Evolutionary conservation across 352 stramenopile species (phyloP).

Genomic region (Pythium insidiosum): DNA sequence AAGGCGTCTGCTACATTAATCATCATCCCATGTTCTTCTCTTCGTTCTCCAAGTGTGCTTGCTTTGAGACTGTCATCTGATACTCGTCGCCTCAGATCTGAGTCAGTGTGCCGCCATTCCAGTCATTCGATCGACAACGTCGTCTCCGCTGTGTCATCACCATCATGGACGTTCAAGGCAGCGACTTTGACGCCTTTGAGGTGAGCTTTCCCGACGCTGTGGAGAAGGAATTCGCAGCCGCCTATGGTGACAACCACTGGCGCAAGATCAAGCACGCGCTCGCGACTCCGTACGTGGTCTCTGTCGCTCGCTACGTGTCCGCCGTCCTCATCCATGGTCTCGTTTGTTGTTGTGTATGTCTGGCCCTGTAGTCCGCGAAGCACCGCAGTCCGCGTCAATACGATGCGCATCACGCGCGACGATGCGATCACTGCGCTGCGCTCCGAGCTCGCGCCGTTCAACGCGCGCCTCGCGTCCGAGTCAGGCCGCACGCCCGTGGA

Average conservation of each 20-base stretch:
- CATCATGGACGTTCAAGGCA: constrained; percentile 9
- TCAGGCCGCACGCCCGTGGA: constrained; percentile 11
- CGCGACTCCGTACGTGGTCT: constrained; percentile 37
- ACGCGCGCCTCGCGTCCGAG: constrained; percentile 40
- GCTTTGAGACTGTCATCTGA: too few relatives aligned
- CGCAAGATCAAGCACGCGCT: constrained; percentile 66
- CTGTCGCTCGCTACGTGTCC: not conserved
- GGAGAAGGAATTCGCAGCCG: constrained; percentile 41
- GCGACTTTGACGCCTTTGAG: constrained; percentile 46
- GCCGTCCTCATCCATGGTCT: constrained; percentile 1
- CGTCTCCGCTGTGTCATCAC: too few relatives aligned
- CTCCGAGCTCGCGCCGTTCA: constrained; percentile 41
- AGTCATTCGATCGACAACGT: too few relatives aligned
- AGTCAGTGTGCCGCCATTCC: too few relatives aligned
- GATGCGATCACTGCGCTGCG: constrained; percentile 41
- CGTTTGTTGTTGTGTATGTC: not conserved
- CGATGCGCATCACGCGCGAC: constrained; percentile 40
- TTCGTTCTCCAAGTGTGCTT: too few relatives aligned
- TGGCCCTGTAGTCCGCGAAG: constrained; percentile 18
- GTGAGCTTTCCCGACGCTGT: constrained; percentile 66
- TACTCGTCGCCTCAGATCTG: too few relatives aligned
- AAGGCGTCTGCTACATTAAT: too few relatives aligned
- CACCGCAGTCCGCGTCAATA: constrained; percentile 80
- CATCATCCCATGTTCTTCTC: too few relatives aligned
- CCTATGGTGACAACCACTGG: constrained; percentile 64